Base-by-base conservation (phyloP, 2,329 filamentous ascomycete species). In the Paraphoma chrysanthemicola region DNA sequence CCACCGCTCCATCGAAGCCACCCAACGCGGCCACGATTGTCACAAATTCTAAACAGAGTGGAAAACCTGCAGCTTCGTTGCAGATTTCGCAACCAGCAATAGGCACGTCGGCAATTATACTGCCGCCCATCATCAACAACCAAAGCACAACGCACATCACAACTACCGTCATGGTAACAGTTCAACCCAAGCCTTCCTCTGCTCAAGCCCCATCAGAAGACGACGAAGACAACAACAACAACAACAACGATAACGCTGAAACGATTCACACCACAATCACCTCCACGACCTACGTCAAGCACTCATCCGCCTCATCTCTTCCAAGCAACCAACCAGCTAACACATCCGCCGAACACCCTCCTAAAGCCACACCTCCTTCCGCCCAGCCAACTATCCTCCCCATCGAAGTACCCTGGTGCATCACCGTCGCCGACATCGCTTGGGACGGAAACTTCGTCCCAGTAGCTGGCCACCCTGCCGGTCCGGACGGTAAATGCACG, bases 341-440 rank as follows among this genome's bases (percentile, higher is more conserved):
- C n/a, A 33, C 41, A 14, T 23, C 12, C 16, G 17, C 41, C 28
- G 1, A 16, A 17, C 5, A 42, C 3, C 5, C 44, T 30, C 31
- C 42, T 4, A 46, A 31, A 7, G n/a, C 28, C 3, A 41, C 53
- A 16, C 16, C 30, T 14, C n/a, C 42, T 29, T 14, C 48, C 23
- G 23, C 23, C 14, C n/a, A 7, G 1, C 31, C 48, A 1, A 45
- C 11, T 18, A 39, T 41, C 9, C 28, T 42, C 9, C 49, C 46
- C 9, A 30, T 29, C 14, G 31, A 50, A n/a, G n/a, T 44, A 18
- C 50, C 49, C 14, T 65, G 55, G 57, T 66, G 63, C 39, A 14
- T 63, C 9, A 66, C 62, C 11, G 49, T 66, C 11, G 56, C 57
- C 6, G 61, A 64, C 18, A 39, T 64, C 30, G 44, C 57, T 18